Conservation (phyloP, 176 grass and related monocot species). For the Carex parvula region DNA sequence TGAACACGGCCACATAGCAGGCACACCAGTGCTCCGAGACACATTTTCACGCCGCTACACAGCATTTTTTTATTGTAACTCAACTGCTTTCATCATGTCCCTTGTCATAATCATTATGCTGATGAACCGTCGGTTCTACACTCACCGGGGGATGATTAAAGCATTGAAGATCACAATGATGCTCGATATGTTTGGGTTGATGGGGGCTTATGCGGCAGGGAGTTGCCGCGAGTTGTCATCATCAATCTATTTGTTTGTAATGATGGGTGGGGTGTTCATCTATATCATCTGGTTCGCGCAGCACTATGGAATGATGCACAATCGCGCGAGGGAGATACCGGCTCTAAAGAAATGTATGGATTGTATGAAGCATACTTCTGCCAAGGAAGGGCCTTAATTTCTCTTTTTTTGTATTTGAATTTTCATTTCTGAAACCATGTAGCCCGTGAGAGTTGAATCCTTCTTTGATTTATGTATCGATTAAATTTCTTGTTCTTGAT, state of each 20-base stretch:
- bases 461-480: neutral
- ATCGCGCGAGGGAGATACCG: neutral
- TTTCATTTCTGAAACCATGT: neutral
- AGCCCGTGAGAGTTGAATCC: neutral
- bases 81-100: slow-evolving; percentile 28
- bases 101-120: slow-evolving; percentile 29
- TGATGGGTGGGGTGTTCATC: slow-evolving; percentile 38
- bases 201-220: slow-evolving; percentile 46
- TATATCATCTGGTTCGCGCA: slow-evolving; percentile 25
- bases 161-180: slow-evolving; percentile 45
- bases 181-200: slow-evolving; percentile 45
- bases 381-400: neutral
- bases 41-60: slow-evolving; percentile 13
- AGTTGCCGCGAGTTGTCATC: slow-evolving; percentile 39
- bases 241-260: slow-evolving; percentile 37
- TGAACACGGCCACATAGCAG: slow-evolving; percentile 12
- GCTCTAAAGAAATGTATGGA: neutral
- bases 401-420: neutral
- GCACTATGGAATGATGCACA: neutral
- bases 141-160: neutral
- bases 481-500: neutral
- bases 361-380: neutral
- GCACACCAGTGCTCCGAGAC: slow-evolving; percentile 25
- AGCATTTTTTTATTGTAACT: slow-evolving; percentile 40
- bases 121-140: slow-evolving; percentile 26